Evolutionary conservation across 192 early-diverging fungal species (phyloP).

Genomic region (Backusella australiensis): DNA sequence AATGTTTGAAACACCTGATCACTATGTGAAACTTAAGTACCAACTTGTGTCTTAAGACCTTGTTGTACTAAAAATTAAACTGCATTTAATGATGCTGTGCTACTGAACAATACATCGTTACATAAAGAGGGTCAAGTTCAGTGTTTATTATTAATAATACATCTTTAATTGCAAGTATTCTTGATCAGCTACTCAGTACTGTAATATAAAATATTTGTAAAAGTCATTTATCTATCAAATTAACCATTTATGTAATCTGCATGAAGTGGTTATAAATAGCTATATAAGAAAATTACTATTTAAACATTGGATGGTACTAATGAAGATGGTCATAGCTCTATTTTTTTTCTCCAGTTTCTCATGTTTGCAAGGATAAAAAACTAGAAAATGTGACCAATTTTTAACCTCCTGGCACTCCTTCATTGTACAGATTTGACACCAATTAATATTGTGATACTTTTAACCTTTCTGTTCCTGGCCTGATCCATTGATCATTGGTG

Average conservation of each 20-base stretch:
- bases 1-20: not conserved
- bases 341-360: not conserved
- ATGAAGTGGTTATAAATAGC: too few relatives aligned
- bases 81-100: not conserved
- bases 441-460: not conserved
- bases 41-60: not conserved
- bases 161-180: not conserved
- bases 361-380: not conserved
- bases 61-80: not conserved
- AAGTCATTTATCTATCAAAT: too few relatives aligned
- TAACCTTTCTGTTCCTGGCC: not conserved
- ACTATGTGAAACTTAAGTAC: not conserved
- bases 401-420: not conserved
- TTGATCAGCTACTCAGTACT: not conserved
- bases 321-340: too few relatives aligned
- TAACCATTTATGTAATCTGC: too few relatives aligned
- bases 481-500: not conserved
- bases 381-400: not conserved
- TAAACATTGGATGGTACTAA: too few relatives aligned
- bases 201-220: not conserved
- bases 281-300: too few relatives aligned
- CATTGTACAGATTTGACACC: not conserved
- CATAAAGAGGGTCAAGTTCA: not conserved
- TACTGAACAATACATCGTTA: not conserved
- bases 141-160: not conserved